Percentiles rank a stretch among this genome's conserved stretches.
Conservation (phyloP, 805 yeast species). For the Debaryomyces tyrocola region DNA sequence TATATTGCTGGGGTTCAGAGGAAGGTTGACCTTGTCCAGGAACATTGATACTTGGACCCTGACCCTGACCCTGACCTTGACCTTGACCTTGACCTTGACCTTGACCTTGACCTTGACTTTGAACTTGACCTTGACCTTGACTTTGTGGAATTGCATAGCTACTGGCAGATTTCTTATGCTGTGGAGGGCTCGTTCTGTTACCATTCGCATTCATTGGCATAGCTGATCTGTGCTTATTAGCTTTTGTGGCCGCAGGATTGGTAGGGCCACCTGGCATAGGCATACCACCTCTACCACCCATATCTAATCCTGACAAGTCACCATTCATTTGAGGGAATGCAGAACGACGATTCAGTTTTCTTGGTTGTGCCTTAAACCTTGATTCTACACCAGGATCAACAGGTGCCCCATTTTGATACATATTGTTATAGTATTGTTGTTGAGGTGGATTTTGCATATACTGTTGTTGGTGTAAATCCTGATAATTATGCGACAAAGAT, state of each 20-base stretch:
- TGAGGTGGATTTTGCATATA: slow-evolving; percentile 5
- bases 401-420: slow-evolving; percentile 21
- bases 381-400: slow-evolving; percentile 26
- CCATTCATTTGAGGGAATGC: slow-evolving; percentile 33
- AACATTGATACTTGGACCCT: no score
- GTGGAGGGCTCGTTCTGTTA: slow-evolving; percentile 11
- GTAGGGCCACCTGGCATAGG: slow-evolving; percentile 34
- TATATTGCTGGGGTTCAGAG: background rate
- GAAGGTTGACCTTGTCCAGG: background rate
- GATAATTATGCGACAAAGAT: slow-evolving; percentile 9
- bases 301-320: slow-evolving; percentile 31
- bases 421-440: slow-evolving; percentile 2
- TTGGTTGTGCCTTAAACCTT: slow-evolving; percentile 23
- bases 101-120: background rate
- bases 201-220: slow-evolving; percentile 11
- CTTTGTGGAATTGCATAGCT: background rate
- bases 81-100: background rate
- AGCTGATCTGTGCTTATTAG: slow-evolving; percentile 15
- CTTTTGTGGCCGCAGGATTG: slow-evolving; percentile 5
- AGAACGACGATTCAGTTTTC: slow-evolving; percentile 36
- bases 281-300: slow-evolving; percentile 51
- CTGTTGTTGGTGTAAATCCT: slow-evolving; percentile 5
- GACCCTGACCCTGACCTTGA: no score
- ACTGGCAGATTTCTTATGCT: slow-evolving; percentile 4
- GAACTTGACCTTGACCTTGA: background rate